Percentiles rank a stretch among this genome's conserved stretches.
These are phyloP conservation scores for Eucalyptus curtisii DNA, from an alignment of 345 rosid species.

Conservation along the genomic window DNA sequence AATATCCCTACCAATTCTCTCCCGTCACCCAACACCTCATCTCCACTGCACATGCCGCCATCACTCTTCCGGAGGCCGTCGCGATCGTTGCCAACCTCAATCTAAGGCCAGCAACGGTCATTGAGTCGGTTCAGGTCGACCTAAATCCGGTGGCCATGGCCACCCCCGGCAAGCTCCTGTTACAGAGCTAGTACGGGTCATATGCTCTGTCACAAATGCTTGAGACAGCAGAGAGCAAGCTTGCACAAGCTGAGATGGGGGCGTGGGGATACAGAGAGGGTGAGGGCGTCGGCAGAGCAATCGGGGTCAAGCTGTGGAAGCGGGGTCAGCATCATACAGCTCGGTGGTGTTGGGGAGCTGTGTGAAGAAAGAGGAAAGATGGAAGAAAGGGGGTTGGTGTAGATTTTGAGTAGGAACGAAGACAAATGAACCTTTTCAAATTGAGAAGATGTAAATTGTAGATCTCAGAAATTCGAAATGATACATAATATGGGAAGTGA, in stretches of 20 bases:
- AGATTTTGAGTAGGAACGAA: background rate
- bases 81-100: background rate
- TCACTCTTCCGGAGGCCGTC: background rate
- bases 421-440: background rate
- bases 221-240: background rate
- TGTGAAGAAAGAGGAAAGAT: background rate
- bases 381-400: background rate
- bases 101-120: background rate
- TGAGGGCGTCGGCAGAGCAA: background rate
- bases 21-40: background rate
- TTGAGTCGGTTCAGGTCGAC: background rate
- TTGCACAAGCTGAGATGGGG: background rate
- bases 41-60: background rate
- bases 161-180: background rate
- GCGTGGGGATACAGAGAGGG: background rate
- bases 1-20: background rate
- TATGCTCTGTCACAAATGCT: background rate
- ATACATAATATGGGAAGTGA: background rate
- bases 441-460: background rate
- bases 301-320: background rate
- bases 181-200: background rate
- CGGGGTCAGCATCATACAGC: background rate
- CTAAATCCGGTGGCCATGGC: background rate
- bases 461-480: background rate
- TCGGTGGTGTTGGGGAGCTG: background rate